Evolutionary conservation across 768 basidiomycete species (phyloP), one percentile per base, ranked within the genome.

Genomic region (Trametopsis cervina): DNA sequence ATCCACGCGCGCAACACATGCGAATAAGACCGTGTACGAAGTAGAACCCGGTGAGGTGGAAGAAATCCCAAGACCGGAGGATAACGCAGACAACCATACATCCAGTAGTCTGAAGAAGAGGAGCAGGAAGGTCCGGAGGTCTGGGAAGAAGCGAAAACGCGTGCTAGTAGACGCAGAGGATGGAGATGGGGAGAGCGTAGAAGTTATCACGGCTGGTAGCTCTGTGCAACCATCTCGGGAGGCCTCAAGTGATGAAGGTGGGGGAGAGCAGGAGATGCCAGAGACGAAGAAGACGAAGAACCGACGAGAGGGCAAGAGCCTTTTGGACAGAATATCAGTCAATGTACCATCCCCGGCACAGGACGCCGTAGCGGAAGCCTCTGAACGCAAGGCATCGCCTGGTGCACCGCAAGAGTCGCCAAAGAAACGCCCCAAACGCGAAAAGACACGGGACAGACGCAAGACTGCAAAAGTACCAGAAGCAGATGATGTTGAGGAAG

Each of bases 141-240:
- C n/a, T n/a, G 51, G 48, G 47, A 55, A 53, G 46, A 57, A 54
- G 43, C 41, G 52, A 39, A 54, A 56, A 50, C 29, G 42, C 26
- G 39, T 33, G 4, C 42, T 29, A 12, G 44, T 43, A 24, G 46
- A 40, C 15, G 29, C 15, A 6, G 45, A 47, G 18, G 17, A 22
- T 23, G 45, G 42, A 15, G 17, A 22, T 23, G 61, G 57, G n/a
- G 61, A 59, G 49, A 40, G 57, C n/a, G 21, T 51, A 6, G 53
- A 54, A 40, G 33, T 38, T 1, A 41, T 40, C 12, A 29, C 25
- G 2, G 40, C 42, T 13, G 49, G 54, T 39, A 46, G 42, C 38
- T 53, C 55, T 33, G 52, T 40, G 10, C 47, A 41, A 36, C 48
- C 35, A 1, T 58, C 59, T 20, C 36, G 47, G 4, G 54, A 54